Base-by-base conservation (phyloP, 2,329 filamentous ascomycete species). In the Epichloe typhina region DNA sequence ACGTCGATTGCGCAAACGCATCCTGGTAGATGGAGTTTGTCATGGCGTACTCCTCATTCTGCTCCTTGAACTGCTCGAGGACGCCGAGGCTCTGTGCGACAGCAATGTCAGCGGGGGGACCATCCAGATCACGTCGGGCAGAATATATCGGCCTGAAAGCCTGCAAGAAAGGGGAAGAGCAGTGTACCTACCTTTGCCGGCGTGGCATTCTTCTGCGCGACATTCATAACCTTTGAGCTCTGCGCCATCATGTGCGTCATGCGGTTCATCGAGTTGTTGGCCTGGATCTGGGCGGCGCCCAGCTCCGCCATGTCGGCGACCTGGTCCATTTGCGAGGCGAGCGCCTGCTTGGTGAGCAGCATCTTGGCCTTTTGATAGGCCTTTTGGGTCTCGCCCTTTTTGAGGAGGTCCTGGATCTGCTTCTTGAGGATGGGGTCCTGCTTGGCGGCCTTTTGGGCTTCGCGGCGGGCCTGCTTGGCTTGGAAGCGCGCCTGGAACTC, bases 1-100 rank as follows among this genome's bases (percentile, higher is more conserved):
- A 65, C 1, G 88, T 94, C 38, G 84, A 85, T 54, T 85, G 83
- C 21, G 79, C 82, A 55, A 90, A 91, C 53, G 88, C 86, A 62
- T 90, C 88, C 67, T 91, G 87, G 68, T 93, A 93, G 68, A 90
- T 88, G 58, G 82, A 76, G 65, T 79, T 80, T 63, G 72, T 75
- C 69, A 82, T 77, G 65, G 76, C 75, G 65, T 80, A 80, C 59
- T 81, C 78, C 63, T 82, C 78, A 66, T 80, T 81, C 61, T 81
- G 78, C 55, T 73, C 67, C 63, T 75, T 76, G 71, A 77, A 79
- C 59, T 80, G 75, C 61, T 82, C 78, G 56, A 81, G 72, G 7
- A 78, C 79, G 46, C 76, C 67, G 56, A 82, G 75, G 50, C 78
- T 81, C 70, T 26, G 23, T 7, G 23, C 19, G 21, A 9, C 8